These are phyloP conservation scores for Perkinsus marinus DNA, from an alignment of 169 alveolate species.

Conservation along the genomic window DNA sequence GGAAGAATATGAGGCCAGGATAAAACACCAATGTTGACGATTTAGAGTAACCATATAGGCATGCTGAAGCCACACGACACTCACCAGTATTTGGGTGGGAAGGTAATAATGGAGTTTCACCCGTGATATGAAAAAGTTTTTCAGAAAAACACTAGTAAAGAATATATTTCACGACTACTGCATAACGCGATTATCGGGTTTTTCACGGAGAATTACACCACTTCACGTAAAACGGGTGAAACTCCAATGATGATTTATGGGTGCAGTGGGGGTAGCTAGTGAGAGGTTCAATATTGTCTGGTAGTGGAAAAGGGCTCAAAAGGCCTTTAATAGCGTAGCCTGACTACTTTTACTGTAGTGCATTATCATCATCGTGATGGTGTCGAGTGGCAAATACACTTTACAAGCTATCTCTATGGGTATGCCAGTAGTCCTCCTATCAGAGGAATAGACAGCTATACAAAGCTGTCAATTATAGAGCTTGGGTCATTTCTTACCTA, in stretches of 20 bases:
- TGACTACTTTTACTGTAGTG: neutral
- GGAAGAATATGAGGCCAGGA: neutral
- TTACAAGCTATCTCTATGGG: conserved; percentile 68
- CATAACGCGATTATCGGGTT: no score
- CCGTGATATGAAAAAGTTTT: no score
- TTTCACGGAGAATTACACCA: no score
- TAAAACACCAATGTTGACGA: neutral
- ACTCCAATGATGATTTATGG: no score
- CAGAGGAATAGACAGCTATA: conserved; percentile 32
- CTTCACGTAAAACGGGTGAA: no score
- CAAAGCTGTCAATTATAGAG: neutral
- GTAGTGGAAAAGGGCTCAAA: neutral
- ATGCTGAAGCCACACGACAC: neutral
- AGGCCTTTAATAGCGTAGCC: neutral
- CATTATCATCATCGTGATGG: neutral
- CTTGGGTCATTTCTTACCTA: neutral
- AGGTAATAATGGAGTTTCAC: neutral
- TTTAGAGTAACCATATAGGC: neutral
- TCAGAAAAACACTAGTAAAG: no score
- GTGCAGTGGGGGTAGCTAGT: neutral
- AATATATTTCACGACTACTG: no score
- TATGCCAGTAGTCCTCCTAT: conserved; percentile 40
- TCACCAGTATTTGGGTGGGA: neutral
- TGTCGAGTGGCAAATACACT: neutral
- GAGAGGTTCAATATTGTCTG: neutral